phyloP scores from a whole-genome alignment of 202 grass and related monocot species.

The Thinopyrum obtusiflorum region DNA sequence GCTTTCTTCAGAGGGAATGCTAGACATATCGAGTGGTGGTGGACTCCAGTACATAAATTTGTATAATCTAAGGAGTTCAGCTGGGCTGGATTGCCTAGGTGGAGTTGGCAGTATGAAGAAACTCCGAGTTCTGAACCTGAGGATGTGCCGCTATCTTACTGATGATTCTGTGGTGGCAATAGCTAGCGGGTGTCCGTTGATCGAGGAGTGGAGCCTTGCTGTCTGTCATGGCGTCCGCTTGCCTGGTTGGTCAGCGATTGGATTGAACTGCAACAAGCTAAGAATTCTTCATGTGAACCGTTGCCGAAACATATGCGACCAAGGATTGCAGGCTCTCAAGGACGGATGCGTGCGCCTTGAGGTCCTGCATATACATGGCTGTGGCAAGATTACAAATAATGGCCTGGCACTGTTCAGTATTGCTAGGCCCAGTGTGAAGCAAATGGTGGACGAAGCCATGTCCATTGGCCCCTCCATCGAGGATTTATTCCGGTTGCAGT shows the following conservation, averaged over 20 bases:
- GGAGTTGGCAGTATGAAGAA: constrained; percentile 44
- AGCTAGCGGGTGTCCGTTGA: constrained; percentile 61
- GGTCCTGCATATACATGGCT: constrained; percentile 67
- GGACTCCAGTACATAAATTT: constrained; percentile 73
- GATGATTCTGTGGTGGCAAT: constrained; percentile 62
- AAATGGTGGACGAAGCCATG: constrained; percentile 58
- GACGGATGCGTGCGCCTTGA: constrained; percentile 54
- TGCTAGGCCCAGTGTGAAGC: constrained; percentile 52
- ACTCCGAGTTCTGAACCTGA: constrained; percentile 63
- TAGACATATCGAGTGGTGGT: constrained; percentile 45
- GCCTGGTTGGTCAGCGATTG: constrained; percentile 76
- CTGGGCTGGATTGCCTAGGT: constrained; percentile 50
- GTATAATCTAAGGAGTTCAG: constrained; percentile 50
- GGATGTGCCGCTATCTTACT: constrained; percentile 64
- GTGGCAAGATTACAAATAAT: constrained; percentile 45
- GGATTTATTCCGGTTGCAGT: constrained; percentile 53
- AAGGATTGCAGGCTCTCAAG: constrained; percentile 55
- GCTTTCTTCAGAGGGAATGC: constrained; percentile 64
- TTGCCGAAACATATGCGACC: constrained; percentile 67
- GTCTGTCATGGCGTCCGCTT: constrained; percentile 69
- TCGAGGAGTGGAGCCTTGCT: constrained; percentile 82
- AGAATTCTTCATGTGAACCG: constrained; percentile 77
- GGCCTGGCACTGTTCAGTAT: constrained; percentile 70
- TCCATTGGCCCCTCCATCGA: constrained; percentile 58
- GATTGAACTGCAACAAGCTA: constrained; percentile 56